A percentile compares a stretch with the other conserved stretches of the same genome.
Conservation (phyloP, 164 flowering plant genomes). For the Magnolia sinica region DNA sequence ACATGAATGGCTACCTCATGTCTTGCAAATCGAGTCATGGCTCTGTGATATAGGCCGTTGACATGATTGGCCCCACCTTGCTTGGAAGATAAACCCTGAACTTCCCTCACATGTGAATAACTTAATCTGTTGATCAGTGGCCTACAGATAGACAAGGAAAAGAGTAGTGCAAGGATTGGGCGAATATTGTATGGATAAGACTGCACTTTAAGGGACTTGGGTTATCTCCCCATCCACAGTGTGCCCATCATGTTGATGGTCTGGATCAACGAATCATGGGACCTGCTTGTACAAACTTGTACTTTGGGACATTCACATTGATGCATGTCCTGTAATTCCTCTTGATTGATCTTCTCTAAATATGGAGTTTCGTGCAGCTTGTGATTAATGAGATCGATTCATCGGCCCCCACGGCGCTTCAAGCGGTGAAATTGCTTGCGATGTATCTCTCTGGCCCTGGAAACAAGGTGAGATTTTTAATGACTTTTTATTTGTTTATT, state of each 20-base stretch:
- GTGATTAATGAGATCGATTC: conserved; percentile 80
- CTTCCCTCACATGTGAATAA: not conserved
- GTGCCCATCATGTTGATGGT: not conserved
- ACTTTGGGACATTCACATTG: not conserved
- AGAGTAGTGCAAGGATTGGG: not conserved
- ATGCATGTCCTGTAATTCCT: not conserved
- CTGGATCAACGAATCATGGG: not conserved
- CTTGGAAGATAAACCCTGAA: not conserved
- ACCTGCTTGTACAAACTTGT: not conserved
- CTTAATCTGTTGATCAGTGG: not conserved
- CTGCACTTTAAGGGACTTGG: not conserved
- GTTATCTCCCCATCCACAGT: not conserved
- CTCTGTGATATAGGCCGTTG: too few relatives aligned
- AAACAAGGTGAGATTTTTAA: conserved; percentile 52
- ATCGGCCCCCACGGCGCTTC: conserved; percentile 84
- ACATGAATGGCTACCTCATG: too few relatives aligned
- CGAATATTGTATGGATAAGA: not conserved
- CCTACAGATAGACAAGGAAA: too few relatives aligned
- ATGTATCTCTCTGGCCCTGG: conserved; percentile 64
- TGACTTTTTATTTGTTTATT: not conserved
- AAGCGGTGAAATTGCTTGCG: conserved; percentile 92
- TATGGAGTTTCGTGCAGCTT: conserved; percentile 35
- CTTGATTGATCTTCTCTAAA: not conserved
- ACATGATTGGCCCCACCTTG: too few relatives aligned
- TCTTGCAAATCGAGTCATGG: too few relatives aligned